phyloP scores from a whole-genome alignment of 2,329 filamentous ascomycete species.

The Monascus ruber region DNA sequence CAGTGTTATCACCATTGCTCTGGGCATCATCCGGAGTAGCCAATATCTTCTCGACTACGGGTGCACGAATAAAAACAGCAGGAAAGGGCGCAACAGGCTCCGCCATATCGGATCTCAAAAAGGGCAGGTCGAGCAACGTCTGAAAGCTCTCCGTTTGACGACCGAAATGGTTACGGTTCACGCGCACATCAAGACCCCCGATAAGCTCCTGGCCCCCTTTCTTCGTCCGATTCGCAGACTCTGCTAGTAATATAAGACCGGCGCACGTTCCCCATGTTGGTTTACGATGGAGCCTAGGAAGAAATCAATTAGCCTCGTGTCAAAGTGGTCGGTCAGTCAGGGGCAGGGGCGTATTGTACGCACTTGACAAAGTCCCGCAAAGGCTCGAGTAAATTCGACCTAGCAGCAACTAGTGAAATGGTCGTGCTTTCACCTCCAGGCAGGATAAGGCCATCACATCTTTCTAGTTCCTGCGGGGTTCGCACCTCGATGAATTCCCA shows the following conservation, averaged over 20 bases:
- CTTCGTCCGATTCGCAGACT: constrained; percentile 79
- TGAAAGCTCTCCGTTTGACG: constrained; percentile 88
- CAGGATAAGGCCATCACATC: constrained; percentile 74
- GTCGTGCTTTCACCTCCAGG: constrained; percentile 93
- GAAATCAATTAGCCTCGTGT: constrained; percentile 6
- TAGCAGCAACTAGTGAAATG: constrained; percentile 75
- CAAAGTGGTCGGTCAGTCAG: constrained; percentile 4
- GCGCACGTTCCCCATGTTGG: constrained; percentile 96
- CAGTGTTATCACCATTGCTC: constrained; percentile 35
- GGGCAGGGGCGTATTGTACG: constrained; percentile 17
- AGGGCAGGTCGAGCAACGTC: constrained; percentile 59
- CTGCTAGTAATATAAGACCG: constrained; percentile 79
- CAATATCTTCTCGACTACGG: constrained; percentile 77
- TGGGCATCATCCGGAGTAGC: constrained; percentile 41
- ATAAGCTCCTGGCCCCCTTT: constrained; percentile 86
- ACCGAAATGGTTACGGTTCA: constrained; percentile 91
- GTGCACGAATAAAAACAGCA: constrained; percentile 86
- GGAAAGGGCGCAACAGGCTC: constrained; percentile 46
- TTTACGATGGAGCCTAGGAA: constrained; percentile 54
- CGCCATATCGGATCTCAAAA: constrained; percentile 39
- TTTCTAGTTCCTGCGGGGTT: constrained; percentile 56
- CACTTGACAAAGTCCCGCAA: constrained; percentile 72
- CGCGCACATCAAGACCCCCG: constrained; percentile 78
- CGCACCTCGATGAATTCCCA: constrained; percentile 70
- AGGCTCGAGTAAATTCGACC: constrained; percentile 71